phyloP scores from a whole-genome alignment of 2,329 filamentous ascomycete genomes.

The Aspergillus ibericus region DNA sequence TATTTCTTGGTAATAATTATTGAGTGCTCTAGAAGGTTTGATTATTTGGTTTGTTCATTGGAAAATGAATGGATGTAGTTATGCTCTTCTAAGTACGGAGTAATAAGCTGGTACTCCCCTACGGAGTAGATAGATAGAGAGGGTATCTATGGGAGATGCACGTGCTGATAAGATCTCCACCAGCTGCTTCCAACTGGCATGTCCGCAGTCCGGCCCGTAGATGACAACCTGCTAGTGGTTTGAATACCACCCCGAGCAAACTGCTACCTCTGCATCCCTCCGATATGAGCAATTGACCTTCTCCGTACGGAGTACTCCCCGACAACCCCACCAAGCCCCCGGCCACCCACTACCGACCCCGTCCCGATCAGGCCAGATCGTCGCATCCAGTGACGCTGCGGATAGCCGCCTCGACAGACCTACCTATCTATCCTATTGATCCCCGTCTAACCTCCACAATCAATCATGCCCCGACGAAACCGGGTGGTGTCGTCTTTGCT shows the following conservation, averaged over 20 bases:
- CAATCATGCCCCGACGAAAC: conserved; percentile 28
- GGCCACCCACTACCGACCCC: not conserved
- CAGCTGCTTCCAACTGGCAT: conserved; percentile 17
- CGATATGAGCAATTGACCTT: not conserved
- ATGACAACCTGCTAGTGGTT: not conserved
- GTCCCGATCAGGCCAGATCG: conserved; percentile 10
- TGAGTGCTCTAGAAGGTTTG: not conserved
- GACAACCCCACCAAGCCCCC: too few species aligned
- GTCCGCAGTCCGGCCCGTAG: not conserved
- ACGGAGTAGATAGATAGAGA: too few species aligned
- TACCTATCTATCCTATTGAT: not conserved
- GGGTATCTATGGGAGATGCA: too few species aligned
- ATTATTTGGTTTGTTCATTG: too few species aligned
- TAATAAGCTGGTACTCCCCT: too few species aligned
- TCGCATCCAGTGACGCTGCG: not conserved
- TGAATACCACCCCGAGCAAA: not conserved
- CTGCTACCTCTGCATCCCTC: not conserved
- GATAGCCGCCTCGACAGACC: not conserved
- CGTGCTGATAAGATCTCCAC: conserved; percentile 20
- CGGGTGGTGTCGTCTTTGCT: conserved; percentile 30
- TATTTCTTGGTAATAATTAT: not conserved
- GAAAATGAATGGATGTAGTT: not conserved
- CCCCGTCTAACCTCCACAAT: not conserved
- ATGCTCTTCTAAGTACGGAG: not conserved
- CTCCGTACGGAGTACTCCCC: not conserved